Evolutionary conservation across 371 early-diverging fungal genomes (phyloP), one percentile per base, ranked within the genome.

Genomic region (Mortierella sp.): DNA sequence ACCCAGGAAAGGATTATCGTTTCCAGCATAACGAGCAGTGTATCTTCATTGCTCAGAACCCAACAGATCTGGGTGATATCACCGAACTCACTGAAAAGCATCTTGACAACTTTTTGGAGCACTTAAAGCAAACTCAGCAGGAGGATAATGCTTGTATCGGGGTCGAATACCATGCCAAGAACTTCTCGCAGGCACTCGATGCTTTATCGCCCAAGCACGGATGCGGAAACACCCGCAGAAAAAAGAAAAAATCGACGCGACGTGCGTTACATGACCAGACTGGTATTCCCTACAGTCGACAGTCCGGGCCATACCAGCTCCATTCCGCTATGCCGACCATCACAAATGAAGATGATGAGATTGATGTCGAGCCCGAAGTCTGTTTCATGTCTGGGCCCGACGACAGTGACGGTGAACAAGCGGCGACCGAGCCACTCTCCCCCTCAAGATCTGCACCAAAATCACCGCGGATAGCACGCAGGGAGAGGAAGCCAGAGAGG

Each of bases 41-140:
- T 34, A 84, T 91, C 9, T 86, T 86, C 39, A 88, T 92, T 58
- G 90, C 91, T 24, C 91, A 90, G 61, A 84, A 86, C 28, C 83
- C 84, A 0, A 81, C 75, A 12, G 89, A 89, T 42, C 66, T 89
- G 41, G 73, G 79, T 6, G 87, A 84, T 50, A 83, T 89, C 42
- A 70, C 60, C 32, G 78, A 64, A 17, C 50, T 76, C 28, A 41
- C 65, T 2, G 70, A 76, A 19, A 60, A 52, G 42, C 7, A 76
- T 14, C 59, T 76, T 12, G 58, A 64, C 15, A 60, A 57, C 41
- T 76, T 76, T 27, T 47, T 76, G 21, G 52, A 70, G 14, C 70
- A 76, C 27, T 50, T 76, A 17, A 50, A 62, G 26, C 31, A 65
- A n/a, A 76, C 70, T 15, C 56, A 57, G 4, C 52, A 60, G 14